These are phyloP conservation scores for Quercus dentata DNA, from an alignment of 306 rosid genomes.

Conservation along the genomic window DNA sequence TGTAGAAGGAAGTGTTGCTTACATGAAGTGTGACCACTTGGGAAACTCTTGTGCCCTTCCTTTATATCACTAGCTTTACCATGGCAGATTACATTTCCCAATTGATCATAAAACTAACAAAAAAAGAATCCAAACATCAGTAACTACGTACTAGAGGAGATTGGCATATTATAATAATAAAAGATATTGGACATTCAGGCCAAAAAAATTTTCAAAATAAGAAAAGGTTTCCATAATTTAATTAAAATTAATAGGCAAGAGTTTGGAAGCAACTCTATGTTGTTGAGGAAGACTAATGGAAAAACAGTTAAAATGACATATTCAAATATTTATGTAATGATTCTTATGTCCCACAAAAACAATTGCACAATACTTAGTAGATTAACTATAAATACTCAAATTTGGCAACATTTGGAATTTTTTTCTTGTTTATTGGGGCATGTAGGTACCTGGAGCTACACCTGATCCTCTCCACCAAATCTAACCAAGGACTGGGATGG, in stretches of 20 bases:
- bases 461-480: no score
- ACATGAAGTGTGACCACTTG: slow-evolving; percentile 96
- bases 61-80: slow-evolving; percentile 66
- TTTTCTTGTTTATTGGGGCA: no score
- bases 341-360: no score
- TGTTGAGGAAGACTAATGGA: no score
- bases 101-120: slow-evolving; percentile 51
- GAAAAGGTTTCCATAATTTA: background rate
- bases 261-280: background rate
- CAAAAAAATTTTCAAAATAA: background rate
- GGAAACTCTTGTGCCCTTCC: slow-evolving; percentile 98
- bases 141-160: slow-evolving; percentile 1
- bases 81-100: slow-evolving; percentile 71
- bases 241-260: background rate
- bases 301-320: no score
- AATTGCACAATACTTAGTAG: no score
- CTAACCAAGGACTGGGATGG: no score
- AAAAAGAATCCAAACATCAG: slow-evolving; percentile 2
- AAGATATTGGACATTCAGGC: no score
- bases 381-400: no score
- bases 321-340: no score
- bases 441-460: no score
- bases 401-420: no score
- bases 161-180: background rate
- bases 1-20: slow-evolving; percentile 27